Conservation (phyloP, 371 early-diverging fungal species). For the Syncephalastrum contaminatum region DNA sequence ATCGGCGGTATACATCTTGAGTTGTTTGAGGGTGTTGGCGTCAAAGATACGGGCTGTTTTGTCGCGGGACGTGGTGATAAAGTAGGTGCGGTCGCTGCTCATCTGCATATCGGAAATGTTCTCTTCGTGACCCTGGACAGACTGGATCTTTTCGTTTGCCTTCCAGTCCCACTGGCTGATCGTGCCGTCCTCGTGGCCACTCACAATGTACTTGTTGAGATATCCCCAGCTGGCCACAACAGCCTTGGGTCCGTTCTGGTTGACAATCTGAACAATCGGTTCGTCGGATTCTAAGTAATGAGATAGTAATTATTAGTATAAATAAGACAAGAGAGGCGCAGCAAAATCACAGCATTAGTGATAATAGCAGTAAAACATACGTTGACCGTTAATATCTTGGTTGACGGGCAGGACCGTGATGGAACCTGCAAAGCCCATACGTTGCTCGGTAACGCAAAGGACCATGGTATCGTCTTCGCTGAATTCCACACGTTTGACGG, state of each 20-base stretch:
- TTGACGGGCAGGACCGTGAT: conserved; percentile 81
- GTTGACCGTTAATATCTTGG: conserved; percentile 46
- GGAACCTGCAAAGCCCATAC: conserved; percentile 90
- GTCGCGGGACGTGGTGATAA: conserved; percentile 98
- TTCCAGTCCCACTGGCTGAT: conserved; percentile 88
- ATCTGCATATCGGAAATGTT: conserved; percentile 95
- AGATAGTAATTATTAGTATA: too few relatives aligned
- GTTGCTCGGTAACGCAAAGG: conserved; percentile 93
- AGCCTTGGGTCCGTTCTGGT: conserved; percentile 74
- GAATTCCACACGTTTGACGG: conserved; percentile 93
- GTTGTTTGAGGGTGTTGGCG: conserved; percentile 73
- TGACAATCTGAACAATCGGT: conserved; percentile 64
- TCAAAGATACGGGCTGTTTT: conserved; percentile 92
- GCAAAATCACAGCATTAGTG: conserved; percentile 14
- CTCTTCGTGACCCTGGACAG: conserved; percentile 68
- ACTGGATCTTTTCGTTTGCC: conserved; percentile 64
- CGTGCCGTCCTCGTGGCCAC: conserved; percentile 92
- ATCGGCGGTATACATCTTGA: conserved; percentile 90
- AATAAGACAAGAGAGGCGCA: too few relatives aligned
- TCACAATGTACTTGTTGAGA: conserved; percentile 88
- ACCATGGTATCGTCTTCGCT: conserved; percentile 85
- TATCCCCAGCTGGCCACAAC: conserved; percentile 93
- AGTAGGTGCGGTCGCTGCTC: conserved; percentile 90
- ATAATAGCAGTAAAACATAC: conserved; percentile 2
- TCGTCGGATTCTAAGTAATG: conserved; percentile 61